Percentiles rank a stretch among this genome's conserved stretches.
Conservation (phyloP, 2,329 filamentous ascomycete genomes). For the Fonsecaea monophora region DNA sequence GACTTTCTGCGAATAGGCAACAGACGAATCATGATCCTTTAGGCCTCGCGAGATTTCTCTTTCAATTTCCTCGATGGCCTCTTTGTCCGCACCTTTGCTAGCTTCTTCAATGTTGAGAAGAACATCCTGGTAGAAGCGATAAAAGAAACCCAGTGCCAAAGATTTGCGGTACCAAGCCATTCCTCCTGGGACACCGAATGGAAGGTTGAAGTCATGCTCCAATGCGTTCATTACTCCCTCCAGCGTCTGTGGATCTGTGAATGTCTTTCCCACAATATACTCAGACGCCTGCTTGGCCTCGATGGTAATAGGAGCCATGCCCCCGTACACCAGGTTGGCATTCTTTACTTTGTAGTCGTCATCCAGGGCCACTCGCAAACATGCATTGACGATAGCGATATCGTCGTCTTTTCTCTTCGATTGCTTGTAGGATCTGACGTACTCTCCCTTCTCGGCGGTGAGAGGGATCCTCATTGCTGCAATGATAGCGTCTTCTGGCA, state of each 20-base stretch:
- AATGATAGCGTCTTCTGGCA: slow-evolving; percentile 82
- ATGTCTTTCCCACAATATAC: slow-evolving; percentile 77
- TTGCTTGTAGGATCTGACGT: slow-evolving; percentile 91
- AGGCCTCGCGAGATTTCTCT: slow-evolving; percentile 79
- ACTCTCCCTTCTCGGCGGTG: slow-evolving; percentile 76
- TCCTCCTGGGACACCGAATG: slow-evolving; percentile 89
- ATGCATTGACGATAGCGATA: slow-evolving; percentile 94
- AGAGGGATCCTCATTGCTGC: slow-evolving; percentile 84
- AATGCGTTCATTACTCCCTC: slow-evolving; percentile 89
- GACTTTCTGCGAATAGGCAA: slow-evolving; percentile 79
- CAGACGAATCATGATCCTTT: slow-evolving; percentile 76
- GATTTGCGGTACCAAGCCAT: slow-evolving; percentile 97
- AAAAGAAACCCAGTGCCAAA: slow-evolving; percentile 91
- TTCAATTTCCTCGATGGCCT: slow-evolving; percentile 84
- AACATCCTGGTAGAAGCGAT: slow-evolving; percentile 93
- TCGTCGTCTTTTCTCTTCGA: slow-evolving; percentile 97
- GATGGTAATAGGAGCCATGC: slow-evolving; percentile 93
- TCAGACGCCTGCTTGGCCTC: slow-evolving; percentile 78
- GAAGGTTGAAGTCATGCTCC: slow-evolving; percentile 86
- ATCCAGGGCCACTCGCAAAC: slow-evolving; percentile 75
- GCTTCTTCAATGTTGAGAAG: slow-evolving; percentile 60
- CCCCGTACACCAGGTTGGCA: slow-evolving; percentile 85
- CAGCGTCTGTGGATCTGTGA: slow-evolving; percentile 80
- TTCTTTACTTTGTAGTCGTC: slow-evolving; percentile 73
- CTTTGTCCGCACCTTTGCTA: slow-evolving; percentile 66